Evolutionary conservation across 192 early-diverging fungal species (phyloP), one percentile per base, ranked within the genome.

Genomic region (Gaertneriomyces sp.): DNA sequence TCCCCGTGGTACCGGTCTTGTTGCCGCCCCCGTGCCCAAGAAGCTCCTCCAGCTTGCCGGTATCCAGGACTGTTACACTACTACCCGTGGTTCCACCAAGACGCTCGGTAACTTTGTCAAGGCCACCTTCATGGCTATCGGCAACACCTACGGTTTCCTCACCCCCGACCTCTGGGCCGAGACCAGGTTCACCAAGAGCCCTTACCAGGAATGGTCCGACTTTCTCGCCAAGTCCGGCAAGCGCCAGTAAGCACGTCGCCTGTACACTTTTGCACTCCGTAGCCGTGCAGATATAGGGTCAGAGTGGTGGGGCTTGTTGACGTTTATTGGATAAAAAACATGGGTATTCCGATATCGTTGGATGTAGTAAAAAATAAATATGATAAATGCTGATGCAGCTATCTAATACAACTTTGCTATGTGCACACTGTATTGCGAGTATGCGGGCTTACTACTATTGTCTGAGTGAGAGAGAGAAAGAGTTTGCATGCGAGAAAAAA

Each of bases 71-170:
- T 93, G 91, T 86, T 98, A 98, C 89, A 98, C 96, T 76, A 86
- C 90, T 57, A 83, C 96, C 77, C 84, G 91, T 70, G 96, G 96
- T 76, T 92, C 92, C 71, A 98, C 96, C 88, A 90, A 89, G 79
- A 98, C 96, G 71, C 90, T 94, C 63, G 96, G 96, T 75, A 98
- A 98, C 93, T 96, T 96, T 73, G 92, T 98, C 81, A 98, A 98
- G 92, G 96, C 96, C 65, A 89, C 91, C 71, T 98, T 98, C 82
- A 86, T 89, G 78, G 95, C 93, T 76, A 95, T 98, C 79, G 83
- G 87, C 76, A 90, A 92, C 86, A 98, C 93, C 75, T 98, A 98
- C 88, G 88, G 87, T 74, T 98, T 89, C 92, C 83, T 98, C 74
- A 93, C 93, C 64, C 95, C 95, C 63, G 94, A 96, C 74, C 87